phyloP scores from a whole-genome alignment of 192 early-diverging fungal genomes.

The Phlyctochytrium planicorne region DNA sequence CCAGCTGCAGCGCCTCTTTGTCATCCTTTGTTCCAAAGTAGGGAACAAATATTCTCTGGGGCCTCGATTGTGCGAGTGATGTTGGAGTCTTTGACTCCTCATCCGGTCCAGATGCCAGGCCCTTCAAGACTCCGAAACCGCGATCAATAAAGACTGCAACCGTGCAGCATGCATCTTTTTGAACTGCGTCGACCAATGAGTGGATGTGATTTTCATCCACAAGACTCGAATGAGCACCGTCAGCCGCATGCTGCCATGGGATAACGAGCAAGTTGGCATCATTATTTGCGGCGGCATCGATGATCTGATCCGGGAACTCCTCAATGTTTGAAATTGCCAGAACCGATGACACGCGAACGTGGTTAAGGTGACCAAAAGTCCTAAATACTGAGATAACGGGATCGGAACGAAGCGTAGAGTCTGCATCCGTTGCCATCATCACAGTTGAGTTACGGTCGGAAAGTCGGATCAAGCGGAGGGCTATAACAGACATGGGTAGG shows the following conservation, averaged over 20 bases:
- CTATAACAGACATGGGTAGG: slow-evolving; percentile 42
- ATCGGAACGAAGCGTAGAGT: slow-evolving; percentile 64
- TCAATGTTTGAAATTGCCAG: slow-evolving; percentile 59
- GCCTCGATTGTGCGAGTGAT: slow-evolving; percentile 20
- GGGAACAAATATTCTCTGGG: slow-evolving; percentile 63
- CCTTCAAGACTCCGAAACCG: slow-evolving; percentile 50
- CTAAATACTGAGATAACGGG: slow-evolving; percentile 80
- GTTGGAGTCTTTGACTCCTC: neutral
- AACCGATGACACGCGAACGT: slow-evolving; percentile 59
- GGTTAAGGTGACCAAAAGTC: slow-evolving; percentile 75
- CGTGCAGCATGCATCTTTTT: slow-evolving; percentile 40
- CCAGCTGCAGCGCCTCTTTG: slow-evolving; percentile 58
- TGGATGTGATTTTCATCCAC: slow-evolving; percentile 5
- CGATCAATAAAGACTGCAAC: slow-evolving; percentile 70
- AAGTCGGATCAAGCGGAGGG: slow-evolving; percentile 74
- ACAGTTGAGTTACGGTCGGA: slow-evolving; percentile 78
- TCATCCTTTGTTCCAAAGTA: slow-evolving; percentile 77
- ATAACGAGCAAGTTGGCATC: slow-evolving; percentile 68
- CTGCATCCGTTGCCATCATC: slow-evolving; percentile 71
- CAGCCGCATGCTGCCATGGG: slow-evolving; percentile 44
- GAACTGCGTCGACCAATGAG: slow-evolving; percentile 36
- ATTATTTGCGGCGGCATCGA: slow-evolving; percentile 53
- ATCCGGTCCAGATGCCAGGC: slow-evolving; percentile 3
- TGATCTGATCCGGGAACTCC: slow-evolving; percentile 70
- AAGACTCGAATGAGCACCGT: slow-evolving; percentile 1